Base-by-base conservation (phyloP, 2,329 filamentous ascomycete species). In the Fonsecaea multimorphosa region DNA sequence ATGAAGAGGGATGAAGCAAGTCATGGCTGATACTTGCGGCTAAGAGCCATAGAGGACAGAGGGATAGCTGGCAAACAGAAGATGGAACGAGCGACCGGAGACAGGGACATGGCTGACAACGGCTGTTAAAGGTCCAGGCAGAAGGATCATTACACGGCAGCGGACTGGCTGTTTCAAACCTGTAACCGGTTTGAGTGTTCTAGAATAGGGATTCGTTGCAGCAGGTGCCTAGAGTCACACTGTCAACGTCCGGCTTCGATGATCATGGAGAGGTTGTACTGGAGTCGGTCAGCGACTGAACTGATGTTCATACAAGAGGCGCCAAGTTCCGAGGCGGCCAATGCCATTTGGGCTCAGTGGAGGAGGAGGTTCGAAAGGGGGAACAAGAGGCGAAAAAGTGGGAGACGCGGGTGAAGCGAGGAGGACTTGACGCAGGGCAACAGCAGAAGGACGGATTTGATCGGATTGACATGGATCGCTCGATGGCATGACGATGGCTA, bases 211-310 rank as follows among this genome's bases (percentile, higher is more conserved):
- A 24, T n/a, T 19, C 29, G 16, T 40, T 3, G 16, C 38, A 8
- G 6, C 19, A 40, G 38, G 16, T n/a, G 38, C 32, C 40, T 34
- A n/a, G 34, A 22, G 14, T 32, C 14, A 24, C 58, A 11, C 19
- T 5, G n/a, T 44, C 38, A 19, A 19, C 2, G 8, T 19, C 22
- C 7, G 38, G 38, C 16, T 5, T 44, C 16, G 38, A 44, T 44
- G 38, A 44, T 49, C 44, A 22, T 40, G 19, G 44, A 22, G 44
- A 49, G 19, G 44, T 49, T 24, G 44, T 19, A 49, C 2, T 24
- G 44, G 19, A 64, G 22, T 60, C 51, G 56, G 59, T 36, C 52
- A 60, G 57, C 29, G 55, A 60, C 27, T 38, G 36, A 29, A 27
- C 52, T 34, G 57, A 53, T 38, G 44, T 61, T 22, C 32, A 60